phyloP scores from a whole-genome alignment of 2,329 filamentous ascomycete species.

The Sclerotinia minor region DNA sequence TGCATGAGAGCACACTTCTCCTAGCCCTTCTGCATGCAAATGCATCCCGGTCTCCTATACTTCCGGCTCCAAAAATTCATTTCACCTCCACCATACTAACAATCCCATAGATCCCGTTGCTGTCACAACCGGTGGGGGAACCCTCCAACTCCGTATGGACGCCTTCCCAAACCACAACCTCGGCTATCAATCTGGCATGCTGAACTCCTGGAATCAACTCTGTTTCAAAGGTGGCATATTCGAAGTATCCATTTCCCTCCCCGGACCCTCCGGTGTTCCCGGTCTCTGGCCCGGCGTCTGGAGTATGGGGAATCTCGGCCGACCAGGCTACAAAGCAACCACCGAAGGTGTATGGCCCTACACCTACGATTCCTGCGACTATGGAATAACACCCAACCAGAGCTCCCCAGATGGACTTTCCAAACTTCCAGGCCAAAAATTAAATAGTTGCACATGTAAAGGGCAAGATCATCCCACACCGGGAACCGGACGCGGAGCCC shows the following conservation, averaged over 20 bases:
- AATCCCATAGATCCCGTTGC: slow-evolving; percentile 45
- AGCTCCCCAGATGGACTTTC: slow-evolving; percentile 65
- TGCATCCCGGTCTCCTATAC: neutral
- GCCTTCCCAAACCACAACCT: slow-evolving; percentile 49
- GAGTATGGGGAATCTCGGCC: slow-evolving; percentile 56
- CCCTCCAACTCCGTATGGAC: slow-evolving; percentile 49
- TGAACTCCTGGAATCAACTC: slow-evolving; percentile 55
- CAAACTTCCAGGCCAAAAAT: slow-evolving; percentile 65
- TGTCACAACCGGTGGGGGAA: slow-evolving; percentile 50
- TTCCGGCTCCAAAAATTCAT: too few relatives aligned
- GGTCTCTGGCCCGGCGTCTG: slow-evolving; percentile 56
- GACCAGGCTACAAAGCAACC: slow-evolving; percentile 52
- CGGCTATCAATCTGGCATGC: slow-evolving; percentile 51
- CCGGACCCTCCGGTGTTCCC: slow-evolving; percentile 50
- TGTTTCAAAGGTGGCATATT: slow-evolving; percentile 57
- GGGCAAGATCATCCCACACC: slow-evolving; percentile 65
- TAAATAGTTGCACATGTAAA: slow-evolving; percentile 65
- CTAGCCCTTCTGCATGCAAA: neutral
- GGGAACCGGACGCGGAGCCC: slow-evolving; percentile 63
- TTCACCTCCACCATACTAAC: neutral
- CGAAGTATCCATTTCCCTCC: slow-evolving; percentile 53
- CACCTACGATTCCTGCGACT: slow-evolving; percentile 55
- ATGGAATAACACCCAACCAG: slow-evolving; percentile 70
- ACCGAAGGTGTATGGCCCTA: slow-evolving; percentile 58
- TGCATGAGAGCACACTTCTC: neutral